phyloP scores from a whole-genome alignment of 805 yeast species.

The Barnettozyma sucrosica region DNA sequence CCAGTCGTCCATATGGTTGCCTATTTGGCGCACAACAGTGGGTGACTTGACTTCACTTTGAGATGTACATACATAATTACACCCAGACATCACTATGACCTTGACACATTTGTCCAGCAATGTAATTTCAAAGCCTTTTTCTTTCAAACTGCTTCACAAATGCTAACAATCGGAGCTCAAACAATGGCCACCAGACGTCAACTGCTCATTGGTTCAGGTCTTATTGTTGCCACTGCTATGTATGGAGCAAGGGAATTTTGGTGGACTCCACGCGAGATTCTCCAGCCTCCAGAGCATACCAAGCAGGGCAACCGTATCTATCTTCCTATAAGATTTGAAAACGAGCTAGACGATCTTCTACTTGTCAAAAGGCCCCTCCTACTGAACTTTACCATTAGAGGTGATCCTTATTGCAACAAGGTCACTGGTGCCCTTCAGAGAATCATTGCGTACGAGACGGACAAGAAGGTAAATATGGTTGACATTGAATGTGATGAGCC shows the following conservation, averaged over 20 bases:
- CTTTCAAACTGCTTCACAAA: not conserved
- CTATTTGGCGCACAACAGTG: no score
- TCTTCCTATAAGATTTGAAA: constrained; percentile 47
- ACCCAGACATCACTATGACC: not conserved
- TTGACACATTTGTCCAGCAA: not conserved
- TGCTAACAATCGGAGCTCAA: not conserved
- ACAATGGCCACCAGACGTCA: constrained; percentile 11
- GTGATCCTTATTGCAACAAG: constrained; percentile 55
- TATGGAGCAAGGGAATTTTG: constrained; percentile 23
- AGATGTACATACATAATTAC: no score
- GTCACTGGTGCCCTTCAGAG: constrained; percentile 57
- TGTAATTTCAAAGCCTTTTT: not conserved
- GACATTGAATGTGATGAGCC: constrained; percentile 67
- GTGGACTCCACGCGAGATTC: constrained; percentile 31
- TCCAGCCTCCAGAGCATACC: constrained; percentile 33
- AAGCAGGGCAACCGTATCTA: constrained; percentile 38
- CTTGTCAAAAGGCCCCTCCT: constrained; percentile 53
- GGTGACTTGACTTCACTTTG: no score
- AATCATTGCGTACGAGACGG: constrained; percentile 43
- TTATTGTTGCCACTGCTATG: constrained; percentile 19
- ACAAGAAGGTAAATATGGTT: constrained; percentile 52
- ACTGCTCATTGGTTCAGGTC: constrained; percentile 23
- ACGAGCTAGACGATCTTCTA: constrained; percentile 53
- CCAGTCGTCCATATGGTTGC: no score
- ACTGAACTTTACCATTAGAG: constrained; percentile 64